Base-by-base conservation (phyloP, 108 stramenopile species). In the Parietichytrium sp. region DNA sequence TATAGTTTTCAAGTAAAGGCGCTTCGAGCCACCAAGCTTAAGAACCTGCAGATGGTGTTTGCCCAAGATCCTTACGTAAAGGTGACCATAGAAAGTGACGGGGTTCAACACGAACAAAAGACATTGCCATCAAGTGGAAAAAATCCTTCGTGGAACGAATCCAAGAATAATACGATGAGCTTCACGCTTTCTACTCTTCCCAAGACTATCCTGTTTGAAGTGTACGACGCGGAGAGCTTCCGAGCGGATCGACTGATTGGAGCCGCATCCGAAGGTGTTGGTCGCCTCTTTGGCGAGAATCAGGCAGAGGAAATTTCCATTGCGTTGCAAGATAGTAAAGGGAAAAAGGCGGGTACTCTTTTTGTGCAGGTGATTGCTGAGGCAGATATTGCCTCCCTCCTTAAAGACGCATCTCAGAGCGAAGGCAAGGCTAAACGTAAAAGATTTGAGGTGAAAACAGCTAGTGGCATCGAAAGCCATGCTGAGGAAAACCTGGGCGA, bases 41-140 rank as follows among this genome's bases (percentile, higher is more conserved):
- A 27, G 20, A 45, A 20, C 15, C 23, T 72, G n/a, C 52, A 53
- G 29, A 53, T 53, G 27, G 15, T 53, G 6, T 53, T 53, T n/a
- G 52, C 52, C 18, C 52, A 53, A 15, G 42, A 72, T n/a, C 61
- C 61, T 31, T 72, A 72, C 20, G 15, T 72, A 12, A 72, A 72
- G 45, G 38, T 72, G 23, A 72, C 61, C 20, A n/a, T n/a, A n/a
- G n/a, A n/a, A n/a, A n/a, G n/a, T n/a, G n/a, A n/a, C n/a, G n/a
- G n/a, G n/a, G 61, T 42, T 16, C 61, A 42, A 6, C 38, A 42
- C 20, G 61, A 42, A 6, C 38, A 33, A 6, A 45, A 42, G 10
- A 38, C 13, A 10, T n/a, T 12, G 15, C 61, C 61, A 13, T 16
- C 42, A 7, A 36, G 61, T 42, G 61, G 61, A 1, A 72, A 72